Evolutionary conservation across 257 asterid genomes (phyloP).

Genomic region (Nicotiana tomentosiformis): DNA sequence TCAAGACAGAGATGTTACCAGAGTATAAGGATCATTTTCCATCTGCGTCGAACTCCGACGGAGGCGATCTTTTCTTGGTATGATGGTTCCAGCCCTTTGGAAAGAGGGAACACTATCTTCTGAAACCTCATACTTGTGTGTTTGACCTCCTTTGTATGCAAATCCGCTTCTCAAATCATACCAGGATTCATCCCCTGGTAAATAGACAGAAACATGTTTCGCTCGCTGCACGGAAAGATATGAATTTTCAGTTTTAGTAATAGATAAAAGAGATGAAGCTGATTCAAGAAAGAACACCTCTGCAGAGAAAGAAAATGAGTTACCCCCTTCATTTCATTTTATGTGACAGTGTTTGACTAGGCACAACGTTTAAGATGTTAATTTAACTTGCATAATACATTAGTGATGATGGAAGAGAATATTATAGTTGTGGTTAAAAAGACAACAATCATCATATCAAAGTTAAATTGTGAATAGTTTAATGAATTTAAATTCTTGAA

Average conservation of each 20-base stretch:
- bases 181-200: slow-evolving; percentile 88
- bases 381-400: background rate
- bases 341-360: background rate
- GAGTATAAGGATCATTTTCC: slow-evolving; percentile 92
- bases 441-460: background rate
- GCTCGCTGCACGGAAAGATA: slow-evolving; percentile 47
- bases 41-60: slow-evolving; percentile 94
- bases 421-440: background rate
- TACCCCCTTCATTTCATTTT: background rate
- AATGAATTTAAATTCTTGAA: background rate
- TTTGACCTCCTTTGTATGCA: slow-evolving; percentile 67
- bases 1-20: slow-evolving; percentile 40
- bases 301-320: background rate
- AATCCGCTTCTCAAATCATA: slow-evolving; percentile 72
- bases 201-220: slow-evolving; percentile 76
- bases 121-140: slow-evolving; percentile 59
- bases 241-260: slow-evolving; percentile 6
- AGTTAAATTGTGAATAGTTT: background rate
- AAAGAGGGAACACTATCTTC: slow-evolving; percentile 85
- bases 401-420: background rate
- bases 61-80: slow-evolving; percentile 86
- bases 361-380: background rate
- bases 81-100: slow-evolving; percentile 89
- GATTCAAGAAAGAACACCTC: background rate
- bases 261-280: background rate